Evolutionary conservation across 2,329 filamentous ascomycete genomes (phyloP), one percentile per base, ranked within the genome.

Genomic region (Fusarium pseudoanthophilum): DNA sequence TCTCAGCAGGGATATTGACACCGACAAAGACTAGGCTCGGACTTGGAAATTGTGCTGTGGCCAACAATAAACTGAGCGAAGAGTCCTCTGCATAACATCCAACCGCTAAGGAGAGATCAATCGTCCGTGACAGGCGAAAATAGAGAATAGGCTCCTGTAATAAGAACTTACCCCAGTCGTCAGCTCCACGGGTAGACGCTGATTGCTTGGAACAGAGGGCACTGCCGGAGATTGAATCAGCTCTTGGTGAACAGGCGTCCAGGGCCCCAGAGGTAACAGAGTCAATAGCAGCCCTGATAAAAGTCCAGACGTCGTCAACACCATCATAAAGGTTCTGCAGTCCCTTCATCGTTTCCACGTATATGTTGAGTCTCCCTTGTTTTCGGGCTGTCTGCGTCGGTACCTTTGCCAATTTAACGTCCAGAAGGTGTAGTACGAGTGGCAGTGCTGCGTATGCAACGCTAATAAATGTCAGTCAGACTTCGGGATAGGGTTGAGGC

Each of bases 1-100:
- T 14, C 4, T 52, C n/a, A 11, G 7, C 4, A 26, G n/a, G 5
- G 10, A 15, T 9, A 15, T 36, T 8, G 8, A 24, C 4, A 11
- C 16, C 16, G 8, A 15, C 1, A 11, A 52, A 36, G 0, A 52
- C 2, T 0, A 26, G 2, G 2, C n/a, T 52, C 2, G 51, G 51
- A 2, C 24, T 40, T 4, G 51, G 0, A 2, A 18, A 7, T 1
- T n/a, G 14, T 4, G 10, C 7, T 13, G 24, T 10, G 0, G 34
- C 20, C 20, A 55, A 3, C 2, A 40, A 14, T 2, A 30, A 4
- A 4, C 24, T n/a, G 2, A 40, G 24, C 0, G 51, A 55, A 28
- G 34, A 39, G 34, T 55, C 51, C 5, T 40, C 51, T 2, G 51
- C 20, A 1, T 55, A 55, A 7, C 7, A n/a, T 0, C 51, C 51